phyloP scores from a whole-genome alignment of 352 stramenopile species.

The Globisporangium echinulatum region DNA sequence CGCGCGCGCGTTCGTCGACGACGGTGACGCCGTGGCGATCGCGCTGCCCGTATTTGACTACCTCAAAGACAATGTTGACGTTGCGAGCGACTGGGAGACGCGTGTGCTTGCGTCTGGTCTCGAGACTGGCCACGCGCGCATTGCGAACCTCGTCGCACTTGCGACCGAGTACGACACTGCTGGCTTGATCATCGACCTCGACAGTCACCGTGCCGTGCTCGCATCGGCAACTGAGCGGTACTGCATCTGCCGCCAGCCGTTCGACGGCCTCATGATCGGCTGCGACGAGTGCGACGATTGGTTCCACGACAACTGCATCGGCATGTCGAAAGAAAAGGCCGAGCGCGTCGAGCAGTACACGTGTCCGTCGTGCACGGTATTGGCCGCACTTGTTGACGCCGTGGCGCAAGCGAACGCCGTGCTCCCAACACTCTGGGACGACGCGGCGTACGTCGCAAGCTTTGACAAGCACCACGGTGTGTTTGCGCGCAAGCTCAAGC shows the following conservation, averaged over 20 bases:
- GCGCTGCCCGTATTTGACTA: constrained; percentile 68
- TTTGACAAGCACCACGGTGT: constrained; percentile 79
- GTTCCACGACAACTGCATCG: constrained; percentile 88
- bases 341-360: constrained; percentile 95
- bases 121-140: constrained; percentile 70
- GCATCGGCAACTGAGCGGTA: constrained; percentile 90
- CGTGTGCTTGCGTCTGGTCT: constrained; percentile 70
- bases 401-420: constrained; percentile 41
- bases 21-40: constrained; percentile 74
- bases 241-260: constrained; percentile 88
- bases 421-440: constrained; percentile 74
- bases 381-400: constrained; percentile 78
- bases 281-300: constrained; percentile 87
- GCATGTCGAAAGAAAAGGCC: constrained; percentile 89
- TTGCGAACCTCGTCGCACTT: constrained; percentile 57
- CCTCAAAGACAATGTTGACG: constrained; percentile 74
- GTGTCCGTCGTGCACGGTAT: constrained; percentile 90
- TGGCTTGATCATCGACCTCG: constrained; percentile 73
- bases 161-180: constrained; percentile 80
- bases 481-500: constrained; percentile 72
- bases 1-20: constrained; percentile 65
- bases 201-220: constrained; percentile 86
- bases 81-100: constrained; percentile 75
- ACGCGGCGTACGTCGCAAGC: constrained; percentile 75
- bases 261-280: constrained; percentile 87